Percentiles rank a stretch among this genome's conserved stretches.
Conservation (phyloP, 805 yeast species). For the Candida gorgasii region DNA sequence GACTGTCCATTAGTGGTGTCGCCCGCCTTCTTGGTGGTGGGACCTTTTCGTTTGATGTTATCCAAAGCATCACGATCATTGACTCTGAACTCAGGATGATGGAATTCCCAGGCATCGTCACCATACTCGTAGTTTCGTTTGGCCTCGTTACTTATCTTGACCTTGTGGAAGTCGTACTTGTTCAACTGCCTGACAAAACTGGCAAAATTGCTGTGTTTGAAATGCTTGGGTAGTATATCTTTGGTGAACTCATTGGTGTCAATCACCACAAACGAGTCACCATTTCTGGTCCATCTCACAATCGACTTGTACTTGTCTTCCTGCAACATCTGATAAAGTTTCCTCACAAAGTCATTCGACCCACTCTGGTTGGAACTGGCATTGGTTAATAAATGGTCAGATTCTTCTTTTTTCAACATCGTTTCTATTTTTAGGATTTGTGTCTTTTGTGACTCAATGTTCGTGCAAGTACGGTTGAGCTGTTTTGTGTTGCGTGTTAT, state of each 20-base stretch:
- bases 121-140: slow-evolving; percentile 56
- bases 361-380: slow-evolving; percentile 42
- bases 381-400: slow-evolving; percentile 14
- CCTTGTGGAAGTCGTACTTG: slow-evolving; percentile 97
- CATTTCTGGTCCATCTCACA: slow-evolving; percentile 84
- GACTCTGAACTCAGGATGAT: slow-evolving; percentile 82
- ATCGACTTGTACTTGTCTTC: slow-evolving; percentile 71
- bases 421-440: slow-evolving; percentile 3
- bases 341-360: slow-evolving; percentile 78
- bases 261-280: slow-evolving; percentile 83
- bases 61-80: slow-evolving; percentile 80
- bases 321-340: slow-evolving; percentile 80
- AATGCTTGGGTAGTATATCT: slow-evolving; percentile 85
- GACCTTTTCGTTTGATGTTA: slow-evolving; percentile 81
- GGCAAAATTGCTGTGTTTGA: slow-evolving; percentile 94
- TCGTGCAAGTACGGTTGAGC: too few species aligned
- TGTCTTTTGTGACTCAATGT: neutral
- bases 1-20: neutral
- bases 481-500: too few species aligned
- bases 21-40: slow-evolving; percentile 48
- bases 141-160: slow-evolving; percentile 69
- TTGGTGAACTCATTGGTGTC: slow-evolving; percentile 91
- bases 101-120: slow-evolving; percentile 90
- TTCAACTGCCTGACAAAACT: slow-evolving; percentile 94
- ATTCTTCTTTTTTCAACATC: slow-evolving; percentile 12